These are phyloP conservation scores for Fusarium staphyleae DNA, from an alignment of 2,329 filamentous ascomycete species.

Conservation along the genomic window DNA sequence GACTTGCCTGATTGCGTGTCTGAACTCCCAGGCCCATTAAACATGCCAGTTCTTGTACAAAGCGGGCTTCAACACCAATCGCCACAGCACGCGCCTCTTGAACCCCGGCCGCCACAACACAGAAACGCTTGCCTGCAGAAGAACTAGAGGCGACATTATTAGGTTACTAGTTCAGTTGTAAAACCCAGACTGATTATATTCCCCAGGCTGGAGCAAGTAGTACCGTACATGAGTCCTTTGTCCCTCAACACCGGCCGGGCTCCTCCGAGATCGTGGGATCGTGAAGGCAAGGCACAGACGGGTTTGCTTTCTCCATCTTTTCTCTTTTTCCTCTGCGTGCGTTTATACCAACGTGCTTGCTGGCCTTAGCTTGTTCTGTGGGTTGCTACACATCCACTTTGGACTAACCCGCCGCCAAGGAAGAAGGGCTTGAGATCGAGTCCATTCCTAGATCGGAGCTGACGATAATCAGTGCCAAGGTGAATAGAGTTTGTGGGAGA, in stretches of 20 bases:
- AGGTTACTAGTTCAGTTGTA: background rate
- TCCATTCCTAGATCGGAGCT: constrained; percentile 15
- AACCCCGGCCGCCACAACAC: constrained; percentile 7
- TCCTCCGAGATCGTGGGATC: constrained; percentile 20
- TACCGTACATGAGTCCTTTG: background rate
- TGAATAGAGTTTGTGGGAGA: background rate
- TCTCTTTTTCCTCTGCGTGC: background rate
- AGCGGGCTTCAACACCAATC: constrained; percentile 18
- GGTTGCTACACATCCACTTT: constrained; percentile 11
- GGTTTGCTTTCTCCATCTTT: constrained; percentile 17
- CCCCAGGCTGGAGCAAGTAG: background rate
- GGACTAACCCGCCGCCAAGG: constrained; percentile 17
- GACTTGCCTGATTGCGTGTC: no score
- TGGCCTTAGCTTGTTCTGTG: background rate
- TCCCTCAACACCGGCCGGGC: constrained; percentile 25
- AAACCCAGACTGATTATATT: constrained; percentile 5
- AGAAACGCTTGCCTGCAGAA: background rate
- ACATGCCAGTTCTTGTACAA: background rate
- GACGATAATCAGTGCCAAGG: background rate
- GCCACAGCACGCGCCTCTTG: constrained; percentile 27
- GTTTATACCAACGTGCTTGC: no score
- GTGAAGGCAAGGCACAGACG: constrained; percentile 15
- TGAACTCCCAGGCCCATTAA: background rate
- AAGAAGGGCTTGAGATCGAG: constrained; percentile 27
- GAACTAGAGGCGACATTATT: constrained; percentile 5